Conservation (phyloP, 768 basidiomycete species). For the Plicaturopsis crispa region DNA sequence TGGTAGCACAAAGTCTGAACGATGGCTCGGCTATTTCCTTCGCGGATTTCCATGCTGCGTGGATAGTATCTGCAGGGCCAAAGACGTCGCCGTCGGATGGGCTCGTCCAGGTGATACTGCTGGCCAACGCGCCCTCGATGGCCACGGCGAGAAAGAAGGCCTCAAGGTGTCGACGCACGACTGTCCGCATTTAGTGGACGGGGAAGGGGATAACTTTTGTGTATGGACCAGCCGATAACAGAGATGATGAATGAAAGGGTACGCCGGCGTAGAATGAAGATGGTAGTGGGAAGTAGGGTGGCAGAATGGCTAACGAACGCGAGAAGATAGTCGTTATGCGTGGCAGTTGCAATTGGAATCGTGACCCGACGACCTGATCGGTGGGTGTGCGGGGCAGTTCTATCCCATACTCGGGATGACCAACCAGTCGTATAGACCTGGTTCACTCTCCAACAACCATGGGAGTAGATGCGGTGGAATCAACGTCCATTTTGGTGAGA, state of each 20-base stretch:
- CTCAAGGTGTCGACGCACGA: too few species aligned
- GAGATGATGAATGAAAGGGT: conserved; percentile 2
- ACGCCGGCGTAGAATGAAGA: background rate
- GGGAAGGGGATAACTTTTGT: too few species aligned
- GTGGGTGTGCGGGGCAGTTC: too few species aligned
- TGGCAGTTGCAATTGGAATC: conserved; percentile 9
- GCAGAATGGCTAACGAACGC: too few species aligned
- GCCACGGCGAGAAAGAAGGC: too few species aligned
- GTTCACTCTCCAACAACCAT: too few species aligned
- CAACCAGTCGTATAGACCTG: too few species aligned
- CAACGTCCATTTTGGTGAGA: conserved; percentile 53
- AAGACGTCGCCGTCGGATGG: conserved; percentile 19
- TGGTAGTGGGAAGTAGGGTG: background rate
- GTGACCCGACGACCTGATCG: too few species aligned
- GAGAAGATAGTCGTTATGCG: background rate
- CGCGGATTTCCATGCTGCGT: conserved; percentile 20
- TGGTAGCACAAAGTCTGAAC: conserved; percentile 21
- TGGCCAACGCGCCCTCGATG: too few species aligned
- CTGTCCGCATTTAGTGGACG: too few species aligned
- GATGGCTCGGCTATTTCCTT: conserved; percentile 22
- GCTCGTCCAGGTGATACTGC: conserved; percentile 18
- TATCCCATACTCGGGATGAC: too few species aligned
- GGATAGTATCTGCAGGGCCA: conserved; percentile 21
- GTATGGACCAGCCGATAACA: conserved; percentile 5
- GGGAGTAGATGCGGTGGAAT: conserved; percentile 73